These are phyloP conservation scores for Aquilaria yunnanensis DNA, from an alignment of 345 rosid genomes.

Conservation along the genomic window DNA sequence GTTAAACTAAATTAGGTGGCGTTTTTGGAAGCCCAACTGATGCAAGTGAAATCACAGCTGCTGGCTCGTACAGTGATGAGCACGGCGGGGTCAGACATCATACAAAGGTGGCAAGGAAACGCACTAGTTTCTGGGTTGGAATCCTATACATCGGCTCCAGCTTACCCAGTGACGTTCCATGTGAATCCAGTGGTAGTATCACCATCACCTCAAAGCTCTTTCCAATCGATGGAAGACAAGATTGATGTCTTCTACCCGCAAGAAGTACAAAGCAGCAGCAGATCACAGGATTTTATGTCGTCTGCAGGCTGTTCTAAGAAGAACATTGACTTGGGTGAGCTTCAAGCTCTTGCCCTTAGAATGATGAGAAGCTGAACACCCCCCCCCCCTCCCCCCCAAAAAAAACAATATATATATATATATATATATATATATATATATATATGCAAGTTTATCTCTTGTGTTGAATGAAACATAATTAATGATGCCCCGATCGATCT, in stretches of 20 bases:
- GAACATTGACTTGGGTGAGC: slow-evolving; percentile 61
- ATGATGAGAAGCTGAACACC: too few relatives aligned
- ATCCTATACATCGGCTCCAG: slow-evolving; percentile 5
- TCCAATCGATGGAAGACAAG: slow-evolving; percentile 35
- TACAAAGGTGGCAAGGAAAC: slow-evolving; percentile 17
- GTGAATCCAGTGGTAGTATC: slow-evolving; percentile 26
- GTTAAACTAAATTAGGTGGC: slow-evolving; percentile 48
- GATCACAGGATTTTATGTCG: neutral
- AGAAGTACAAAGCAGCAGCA: too few relatives aligned
- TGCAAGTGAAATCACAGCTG: slow-evolving; percentile 69
- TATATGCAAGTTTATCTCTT: too few relatives aligned
- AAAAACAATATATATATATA: too few relatives aligned
- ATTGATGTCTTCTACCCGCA: slow-evolving; percentile 12
- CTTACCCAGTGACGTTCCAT: too few relatives aligned
- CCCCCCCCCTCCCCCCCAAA: too few relatives aligned
- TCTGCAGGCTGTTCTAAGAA: slow-evolving; percentile 24
- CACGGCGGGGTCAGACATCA: slow-evolving; percentile 12
- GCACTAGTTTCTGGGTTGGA: slow-evolving; percentile 11
- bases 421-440: too few relatives aligned
- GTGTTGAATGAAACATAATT: too few relatives aligned
- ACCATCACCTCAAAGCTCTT: slow-evolving; percentile 68
- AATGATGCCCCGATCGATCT: too few relatives aligned
- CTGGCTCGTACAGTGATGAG: slow-evolving; percentile 35
- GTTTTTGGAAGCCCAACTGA: slow-evolving; percentile 74
- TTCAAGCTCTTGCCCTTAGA: slow-evolving; percentile 77